Conservation (phyloP, 2,329 filamentous ascomycete genomes). For the Aspergillus phoenicis region DNA sequence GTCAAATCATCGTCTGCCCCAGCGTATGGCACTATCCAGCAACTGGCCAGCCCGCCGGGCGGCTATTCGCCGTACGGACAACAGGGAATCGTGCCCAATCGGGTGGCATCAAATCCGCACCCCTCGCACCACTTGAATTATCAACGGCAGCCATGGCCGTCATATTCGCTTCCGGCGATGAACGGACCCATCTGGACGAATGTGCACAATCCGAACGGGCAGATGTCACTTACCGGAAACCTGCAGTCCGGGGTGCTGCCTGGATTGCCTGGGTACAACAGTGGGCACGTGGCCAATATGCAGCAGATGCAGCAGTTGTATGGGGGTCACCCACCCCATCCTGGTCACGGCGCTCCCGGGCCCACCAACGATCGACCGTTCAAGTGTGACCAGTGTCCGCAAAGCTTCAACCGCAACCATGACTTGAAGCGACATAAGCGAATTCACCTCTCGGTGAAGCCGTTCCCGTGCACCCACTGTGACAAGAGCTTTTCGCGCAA, state of each 20-base stretch:
- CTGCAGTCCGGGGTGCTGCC: conserved; percentile 60
- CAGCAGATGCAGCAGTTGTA: conserved; percentile 65
- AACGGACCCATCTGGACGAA: conserved; percentile 74
- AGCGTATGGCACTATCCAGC: conserved; percentile 40
- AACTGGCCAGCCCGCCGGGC: conserved; percentile 54
- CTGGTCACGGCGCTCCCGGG: conserved; percentile 55
- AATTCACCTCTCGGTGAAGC: conserved; percentile 93
- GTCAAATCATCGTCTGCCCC: conserved; percentile 57
- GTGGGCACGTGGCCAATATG: conserved; percentile 59
- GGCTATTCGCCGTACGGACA: conserved; percentile 45
- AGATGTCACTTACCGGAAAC: conserved; percentile 70
- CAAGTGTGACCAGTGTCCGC: conserved; percentile 88
- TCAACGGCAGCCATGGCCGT: conserved; percentile 49
- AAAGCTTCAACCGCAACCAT: conserved; percentile 95
- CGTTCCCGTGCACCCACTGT: conserved; percentile 86
- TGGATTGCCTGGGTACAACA: conserved; percentile 54
- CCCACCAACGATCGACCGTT: conserved; percentile 80
- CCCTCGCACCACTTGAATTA: conserved; percentile 37
- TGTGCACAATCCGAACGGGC: conserved; percentile 70
- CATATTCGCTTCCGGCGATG: conserved; percentile 64
- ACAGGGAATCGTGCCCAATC: conserved; percentile 47
- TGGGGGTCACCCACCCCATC: conserved; percentile 53
- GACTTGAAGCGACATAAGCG: conserved; percentile 94
- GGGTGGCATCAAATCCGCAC: conserved; percentile 44
- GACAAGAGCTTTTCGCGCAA: conserved; percentile 97